Evolutionary conservation across 768 basidiomycete species (phyloP).

Genomic region (Psilocybe subaeruginosa): DNA sequence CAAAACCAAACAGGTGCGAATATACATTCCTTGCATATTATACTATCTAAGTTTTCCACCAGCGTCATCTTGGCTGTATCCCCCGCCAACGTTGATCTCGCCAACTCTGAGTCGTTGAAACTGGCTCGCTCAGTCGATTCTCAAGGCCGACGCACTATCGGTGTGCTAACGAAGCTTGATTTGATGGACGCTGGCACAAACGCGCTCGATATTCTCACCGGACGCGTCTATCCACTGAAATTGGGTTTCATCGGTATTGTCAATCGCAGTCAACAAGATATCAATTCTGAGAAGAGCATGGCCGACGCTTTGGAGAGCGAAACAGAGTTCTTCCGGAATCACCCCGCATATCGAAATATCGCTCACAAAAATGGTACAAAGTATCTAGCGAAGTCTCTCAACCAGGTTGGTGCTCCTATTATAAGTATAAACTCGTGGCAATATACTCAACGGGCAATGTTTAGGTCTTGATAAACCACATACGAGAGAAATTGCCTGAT

Average conservation of each 20-base stretch:
- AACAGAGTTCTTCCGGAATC: slow-evolving; percentile 87
- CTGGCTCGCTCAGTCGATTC: slow-evolving; percentile 95
- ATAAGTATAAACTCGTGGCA: neutral
- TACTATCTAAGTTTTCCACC: neutral
- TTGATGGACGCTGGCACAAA: slow-evolving; percentile 99
- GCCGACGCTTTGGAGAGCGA: slow-evolving; percentile 83
- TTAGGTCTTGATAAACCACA: slow-evolving; percentile 94
- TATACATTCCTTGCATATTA: neutral
- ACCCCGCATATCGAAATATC: slow-evolving; percentile 92
- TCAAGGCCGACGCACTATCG: slow-evolving; percentile 94
- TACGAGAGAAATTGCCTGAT: slow-evolving; percentile 97
- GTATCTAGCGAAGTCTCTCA: slow-evolving; percentile 90
- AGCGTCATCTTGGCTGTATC: slow-evolving; percentile 98
- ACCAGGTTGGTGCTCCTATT: slow-evolving; percentile 63
- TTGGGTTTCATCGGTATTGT: slow-evolving; percentile 98
- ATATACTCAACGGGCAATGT: neutral
- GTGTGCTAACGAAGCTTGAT: slow-evolving; percentile 96
- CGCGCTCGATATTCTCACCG: slow-evolving; percentile 93
- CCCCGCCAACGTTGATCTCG: slow-evolving; percentile 96
- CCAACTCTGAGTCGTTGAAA: slow-evolving; percentile 97
- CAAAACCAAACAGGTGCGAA: slow-evolving; percentile 90
- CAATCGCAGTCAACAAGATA: slow-evolving; percentile 97
- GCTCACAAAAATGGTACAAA: slow-evolving; percentile 98
- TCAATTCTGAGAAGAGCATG: slow-evolving; percentile 87
- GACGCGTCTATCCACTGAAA: slow-evolving; percentile 96